These are phyloP conservation scores for Pythium biforme DNA, from an alignment of 352 stramenopile genomes.

Conservation along the genomic window DNA sequence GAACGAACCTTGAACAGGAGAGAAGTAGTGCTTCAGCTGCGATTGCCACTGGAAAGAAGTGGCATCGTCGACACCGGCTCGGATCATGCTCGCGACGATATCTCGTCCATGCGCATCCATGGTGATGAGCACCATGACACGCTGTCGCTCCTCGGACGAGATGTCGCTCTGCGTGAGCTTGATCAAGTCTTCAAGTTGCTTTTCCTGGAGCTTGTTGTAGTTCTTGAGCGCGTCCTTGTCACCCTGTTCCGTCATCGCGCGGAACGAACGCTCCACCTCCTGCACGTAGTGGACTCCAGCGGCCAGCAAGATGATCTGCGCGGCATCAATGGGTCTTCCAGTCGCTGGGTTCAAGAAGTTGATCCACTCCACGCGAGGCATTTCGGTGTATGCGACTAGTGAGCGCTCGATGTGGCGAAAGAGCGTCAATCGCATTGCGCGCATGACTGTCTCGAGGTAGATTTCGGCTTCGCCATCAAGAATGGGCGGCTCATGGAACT, in stretches of 20 bases:
- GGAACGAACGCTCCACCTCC: slow-evolving; percentile 89
- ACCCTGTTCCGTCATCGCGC: slow-evolving; percentile 54
- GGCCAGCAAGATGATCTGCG: slow-evolving; percentile 94
- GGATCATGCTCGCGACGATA: slow-evolving; percentile 95
- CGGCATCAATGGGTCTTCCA: slow-evolving; percentile 90
- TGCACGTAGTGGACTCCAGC: slow-evolving; percentile 93
- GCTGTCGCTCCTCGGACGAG: slow-evolving; percentile 89
- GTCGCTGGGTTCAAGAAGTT: slow-evolving; percentile 89
- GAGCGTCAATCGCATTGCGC: slow-evolving; percentile 92
- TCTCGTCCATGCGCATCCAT: slow-evolving; percentile 95
- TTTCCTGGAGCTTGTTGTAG: slow-evolving; percentile 93
- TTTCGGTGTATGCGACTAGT: slow-evolving; percentile 88
- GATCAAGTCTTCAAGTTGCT: slow-evolving; percentile 94
- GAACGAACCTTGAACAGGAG: slow-evolving; percentile 84
- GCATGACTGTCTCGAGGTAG: slow-evolving; percentile 95
- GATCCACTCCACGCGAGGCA: slow-evolving; percentile 94
- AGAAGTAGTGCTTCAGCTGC: slow-evolving; percentile 95
- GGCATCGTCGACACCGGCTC: slow-evolving; percentile 78
- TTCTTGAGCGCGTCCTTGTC: slow-evolving; percentile 86
- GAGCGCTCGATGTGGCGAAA: slow-evolving; percentile 94
- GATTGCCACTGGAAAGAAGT: slow-evolving; percentile 94
- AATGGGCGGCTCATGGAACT: slow-evolving; percentile 90
- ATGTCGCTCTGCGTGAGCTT: slow-evolving; percentile 91
- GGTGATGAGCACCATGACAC: slow-evolving; percentile 95
- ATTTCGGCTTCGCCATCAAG: slow-evolving; percentile 97